Evolutionary conservation across 129 eudicot species (phyloP).

Genomic region (Heracleum sosnowskyi): DNA sequence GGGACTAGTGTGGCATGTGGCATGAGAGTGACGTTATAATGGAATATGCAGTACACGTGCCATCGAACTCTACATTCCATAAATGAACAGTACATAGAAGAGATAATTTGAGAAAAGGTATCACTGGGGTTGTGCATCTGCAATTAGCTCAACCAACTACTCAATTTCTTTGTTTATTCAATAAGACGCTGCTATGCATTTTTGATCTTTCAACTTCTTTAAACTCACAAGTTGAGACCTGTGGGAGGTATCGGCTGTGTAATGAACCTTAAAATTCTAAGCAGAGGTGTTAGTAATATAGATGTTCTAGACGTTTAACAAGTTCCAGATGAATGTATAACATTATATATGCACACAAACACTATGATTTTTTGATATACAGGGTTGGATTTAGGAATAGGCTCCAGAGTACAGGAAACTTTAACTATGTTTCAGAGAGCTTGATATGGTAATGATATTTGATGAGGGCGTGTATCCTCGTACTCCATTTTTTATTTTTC

Average conservation of each 20-base stretch:
- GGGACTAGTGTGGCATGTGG: neutral
- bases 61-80: neutral
- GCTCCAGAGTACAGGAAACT: no score
- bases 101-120: neutral
- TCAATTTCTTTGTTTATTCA: neutral
- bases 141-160: neutral
- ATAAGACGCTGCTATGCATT: neutral
- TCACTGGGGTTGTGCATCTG: neutral
- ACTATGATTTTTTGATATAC: no score
- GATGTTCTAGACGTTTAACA: no score
- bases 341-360: no score
- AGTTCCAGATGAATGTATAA: no score
- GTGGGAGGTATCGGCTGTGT: neutral
- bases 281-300: no score
- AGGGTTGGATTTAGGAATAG: no score
- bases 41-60: neutral
- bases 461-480: no score
- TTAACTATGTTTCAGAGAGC: no score
- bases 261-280: neutral
- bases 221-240: neutral
- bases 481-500: no score
- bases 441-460: no score
- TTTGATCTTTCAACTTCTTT: neutral
- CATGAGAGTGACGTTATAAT: neutral
- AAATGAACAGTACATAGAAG: neutral